These are phyloP conservation scores for Talaromyces borbonicus DNA, from an alignment of 495 filamentous ascomycete species.

Conservation along the genomic window DNA sequence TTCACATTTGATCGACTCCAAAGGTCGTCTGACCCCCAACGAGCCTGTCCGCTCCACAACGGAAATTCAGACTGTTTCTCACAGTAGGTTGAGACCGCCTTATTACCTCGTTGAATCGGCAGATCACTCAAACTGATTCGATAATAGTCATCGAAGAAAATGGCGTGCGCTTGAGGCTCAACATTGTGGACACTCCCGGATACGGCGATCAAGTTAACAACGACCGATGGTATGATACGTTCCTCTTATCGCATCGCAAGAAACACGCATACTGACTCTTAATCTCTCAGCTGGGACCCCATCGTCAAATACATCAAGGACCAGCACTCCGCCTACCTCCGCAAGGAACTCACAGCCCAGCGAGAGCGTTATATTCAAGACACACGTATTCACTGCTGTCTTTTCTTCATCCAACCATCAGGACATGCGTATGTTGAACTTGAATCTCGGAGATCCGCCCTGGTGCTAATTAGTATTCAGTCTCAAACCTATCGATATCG, in stretches of 20 bases:
- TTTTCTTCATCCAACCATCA: constrained; percentile 99
- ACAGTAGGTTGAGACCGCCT: constrained; percentile 45
- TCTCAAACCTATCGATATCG: constrained; percentile 97
- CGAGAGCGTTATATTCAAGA: constrained; percentile 98
- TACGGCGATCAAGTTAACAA: constrained; percentile 80
- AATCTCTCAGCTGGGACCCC: constrained; percentile 59
- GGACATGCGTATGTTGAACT: constrained; percentile 65
- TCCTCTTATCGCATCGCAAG: background rate
- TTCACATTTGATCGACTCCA: constrained; percentile 97
- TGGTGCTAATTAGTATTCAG: constrained; percentile 28
- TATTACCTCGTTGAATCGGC: background rate
- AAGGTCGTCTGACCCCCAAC: constrained; percentile 83
- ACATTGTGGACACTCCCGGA: constrained; percentile 73
- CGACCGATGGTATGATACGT: constrained; percentile 59
- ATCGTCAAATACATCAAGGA: constrained; percentile 99
- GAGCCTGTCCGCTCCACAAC: constrained; percentile 92
- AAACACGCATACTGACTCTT: constrained; percentile 15
- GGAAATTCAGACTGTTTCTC: constrained; percentile 93
- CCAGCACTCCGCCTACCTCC: constrained; percentile 98
- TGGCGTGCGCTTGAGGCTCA: constrained; percentile 65
- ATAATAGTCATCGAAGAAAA: constrained; percentile 88
- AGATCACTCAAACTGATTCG: background rate
- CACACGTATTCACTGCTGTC: constrained; percentile 97
- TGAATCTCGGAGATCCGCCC: background rate
- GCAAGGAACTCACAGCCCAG: constrained; percentile 99